Percentiles rank a stretch among this genome's conserved stretches.
These are phyloP conservation scores for Magnolia officinalis DNA, from an alignment of 164 flowering plant species.

Conservation along the genomic window DNA sequence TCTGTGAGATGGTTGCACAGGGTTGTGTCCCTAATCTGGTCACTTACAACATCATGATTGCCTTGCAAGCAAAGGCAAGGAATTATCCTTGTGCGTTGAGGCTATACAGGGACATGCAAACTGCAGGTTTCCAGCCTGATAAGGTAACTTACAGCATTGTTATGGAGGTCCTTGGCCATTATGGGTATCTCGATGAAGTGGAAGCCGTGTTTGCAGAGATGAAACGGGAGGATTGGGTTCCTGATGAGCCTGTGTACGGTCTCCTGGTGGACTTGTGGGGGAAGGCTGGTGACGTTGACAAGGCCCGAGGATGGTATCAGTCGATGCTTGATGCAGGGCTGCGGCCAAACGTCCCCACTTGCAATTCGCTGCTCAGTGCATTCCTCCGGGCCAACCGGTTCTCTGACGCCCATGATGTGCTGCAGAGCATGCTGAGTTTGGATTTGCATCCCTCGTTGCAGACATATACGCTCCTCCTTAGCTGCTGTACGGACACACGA, in stretches of 20 bases:
- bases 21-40: constrained; percentile 87
- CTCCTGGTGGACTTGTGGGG: constrained; percentile 97
- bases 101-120: constrained; percentile 82
- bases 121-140: constrained; percentile 86
- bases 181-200: constrained; percentile 88
- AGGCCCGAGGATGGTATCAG: constrained; percentile 84
- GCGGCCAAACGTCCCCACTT: constrained; percentile 88
- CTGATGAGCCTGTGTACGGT: constrained; percentile 96
- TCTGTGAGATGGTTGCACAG: constrained; percentile 79
- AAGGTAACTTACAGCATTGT: constrained; percentile 92
- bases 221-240: constrained; percentile 70
- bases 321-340: constrained; percentile 85
- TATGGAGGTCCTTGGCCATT: constrained; percentile 98
- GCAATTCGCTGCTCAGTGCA: constrained; percentile 90
- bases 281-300: constrained; percentile 75
- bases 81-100: constrained; percentile 67
- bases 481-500: constrained; percentile 78
- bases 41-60: constrained; percentile 94
- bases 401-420: constrained; percentile 66
- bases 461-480: constrained; percentile 87
- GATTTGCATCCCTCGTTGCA: constrained; percentile 81
- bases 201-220: constrained; percentile 79
- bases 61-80: constrained; percentile 88
- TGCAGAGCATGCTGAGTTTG: constrained; percentile 62
- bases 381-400: constrained; percentile 70